phyloP scores from a whole-genome alignment of 1,139 yeast species.

The Taiozyma sp. region DNA sequence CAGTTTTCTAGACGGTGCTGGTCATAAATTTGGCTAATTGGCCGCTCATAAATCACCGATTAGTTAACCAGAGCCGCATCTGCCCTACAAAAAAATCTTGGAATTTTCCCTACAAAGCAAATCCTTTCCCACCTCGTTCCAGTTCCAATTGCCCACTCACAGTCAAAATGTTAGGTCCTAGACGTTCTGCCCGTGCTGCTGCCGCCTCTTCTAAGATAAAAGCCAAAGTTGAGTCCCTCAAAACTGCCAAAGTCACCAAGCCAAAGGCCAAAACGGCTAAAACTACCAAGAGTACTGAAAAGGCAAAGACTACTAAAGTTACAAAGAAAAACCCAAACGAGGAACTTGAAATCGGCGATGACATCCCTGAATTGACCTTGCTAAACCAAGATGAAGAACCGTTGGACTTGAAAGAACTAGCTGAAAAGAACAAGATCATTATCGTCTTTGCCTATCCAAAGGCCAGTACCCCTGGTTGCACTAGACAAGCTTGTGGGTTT shows the following conservation, averaged over 20 bases:
- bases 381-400: conserved; percentile 64
- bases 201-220: conserved; percentile 6
- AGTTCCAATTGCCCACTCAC: background rate
- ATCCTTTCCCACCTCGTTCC: background rate
- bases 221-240: conserved; percentile 14
- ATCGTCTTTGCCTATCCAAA: conserved; percentile 82
- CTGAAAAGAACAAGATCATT: conserved; percentile 44
- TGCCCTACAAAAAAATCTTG: background rate
- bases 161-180: conserved; percentile 32
- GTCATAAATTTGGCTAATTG: too few relatives aligned
- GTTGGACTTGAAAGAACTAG: conserved; percentile 46
- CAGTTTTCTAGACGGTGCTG: too few relatives aligned
- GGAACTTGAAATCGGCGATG: conserved; percentile 56
- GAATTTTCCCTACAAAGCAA: background rate
- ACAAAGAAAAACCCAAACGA: conserved; percentile 3
- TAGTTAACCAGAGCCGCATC: too few relatives aligned
- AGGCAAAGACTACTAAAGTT: background rate
- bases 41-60: too few relatives aligned
- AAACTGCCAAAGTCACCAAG: conserved; percentile 14
- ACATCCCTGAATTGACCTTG: conserved; percentile 60
- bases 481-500: conserved; percentile 89
- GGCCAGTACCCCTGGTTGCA: conserved; percentile 95
- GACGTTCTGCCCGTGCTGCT: conserved; percentile 46
- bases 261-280: conserved; percentile 7
- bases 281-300: conserved; percentile 2